Conservation (phyloP, 805 yeast species). For the Teunomyces panamensis region DNA sequence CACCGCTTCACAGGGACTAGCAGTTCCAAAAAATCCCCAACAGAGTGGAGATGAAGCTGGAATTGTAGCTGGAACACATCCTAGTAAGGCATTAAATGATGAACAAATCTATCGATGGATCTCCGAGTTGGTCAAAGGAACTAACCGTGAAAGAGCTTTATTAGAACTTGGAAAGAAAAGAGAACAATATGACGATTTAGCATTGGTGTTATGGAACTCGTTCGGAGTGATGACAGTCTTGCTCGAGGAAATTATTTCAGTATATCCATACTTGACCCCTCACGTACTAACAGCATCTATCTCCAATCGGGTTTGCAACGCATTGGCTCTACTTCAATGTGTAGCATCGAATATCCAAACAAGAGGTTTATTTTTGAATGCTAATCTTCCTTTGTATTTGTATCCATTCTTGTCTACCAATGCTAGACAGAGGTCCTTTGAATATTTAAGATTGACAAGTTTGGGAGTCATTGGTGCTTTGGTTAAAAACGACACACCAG, state of each 20-base stretch:
- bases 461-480: constrained; percentile 96
- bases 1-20: constrained; percentile 1
- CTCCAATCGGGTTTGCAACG: constrained; percentile 92
- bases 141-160: constrained; percentile 88
- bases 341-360: constrained; percentile 95
- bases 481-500: constrained; percentile 93
- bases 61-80: background rate
- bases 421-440: constrained; percentile 89
- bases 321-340: constrained; percentile 90
- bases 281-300: constrained; percentile 82
- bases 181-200: constrained; percentile 92
- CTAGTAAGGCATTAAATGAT: constrained; percentile 45
- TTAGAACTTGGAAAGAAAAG: constrained; percentile 90
- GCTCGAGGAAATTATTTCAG: constrained; percentile 83
- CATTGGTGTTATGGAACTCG: constrained; percentile 90
- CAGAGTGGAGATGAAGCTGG: background rate
- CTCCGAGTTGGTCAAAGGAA: constrained; percentile 83
- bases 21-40: background rate
- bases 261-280: constrained; percentile 86
- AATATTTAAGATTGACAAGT: constrained; percentile 86
- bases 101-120: constrained; percentile 89
- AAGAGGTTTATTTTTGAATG: constrained; percentile 75
- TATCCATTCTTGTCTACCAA: constrained; percentile 93
- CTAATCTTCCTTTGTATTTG: constrained; percentile 87
- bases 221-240: constrained; percentile 94